phyloP scores from a whole-genome alignment of 352 stramenopile genomes.

The Globisporangium abappressorium region DNA sequence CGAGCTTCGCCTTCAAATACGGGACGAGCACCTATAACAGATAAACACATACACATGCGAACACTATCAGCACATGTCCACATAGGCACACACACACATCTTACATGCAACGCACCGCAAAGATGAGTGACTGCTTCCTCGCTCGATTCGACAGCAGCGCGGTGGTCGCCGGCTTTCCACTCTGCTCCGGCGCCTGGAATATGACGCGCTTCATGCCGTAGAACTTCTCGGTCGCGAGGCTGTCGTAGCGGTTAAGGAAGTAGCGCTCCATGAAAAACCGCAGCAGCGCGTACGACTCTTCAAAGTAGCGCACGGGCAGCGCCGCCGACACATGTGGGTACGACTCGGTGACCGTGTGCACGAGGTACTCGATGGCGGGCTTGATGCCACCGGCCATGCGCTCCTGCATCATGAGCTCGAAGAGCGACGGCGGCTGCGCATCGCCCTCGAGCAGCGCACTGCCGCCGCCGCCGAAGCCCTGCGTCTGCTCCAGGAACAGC shows the following conservation, averaged over 20 bases:
- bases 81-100: neutral
- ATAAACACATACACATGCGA: neutral
- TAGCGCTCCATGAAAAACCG: constrained; percentile 58
- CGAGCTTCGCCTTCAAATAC: constrained; percentile 79
- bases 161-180: constrained; percentile 19
- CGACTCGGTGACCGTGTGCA: constrained; percentile 67
- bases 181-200: constrained; percentile 19
- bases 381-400: constrained; percentile 76
- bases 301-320: constrained; percentile 60
- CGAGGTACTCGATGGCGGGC: constrained; percentile 71
- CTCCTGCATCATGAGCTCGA: constrained; percentile 87
- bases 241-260: constrained; percentile 75
- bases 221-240: constrained; percentile 78
- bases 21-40: constrained; percentile 52
- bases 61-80: neutral
- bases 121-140: constrained; percentile 51
- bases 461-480: constrained; percentile 41
- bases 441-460: constrained; percentile 9
- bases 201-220: constrained; percentile 85
- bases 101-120: constrained; percentile 33
- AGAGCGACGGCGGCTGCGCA: constrained; percentile 56
- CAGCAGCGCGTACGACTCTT: constrained; percentile 80
- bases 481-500: constrained; percentile 80
- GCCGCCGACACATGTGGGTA: constrained; percentile 59
- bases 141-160: constrained; percentile 41